These are phyloP conservation scores for Scutellaria minor DNA, from an alignment of 257 asterid species.

Conservation along the genomic window DNA sequence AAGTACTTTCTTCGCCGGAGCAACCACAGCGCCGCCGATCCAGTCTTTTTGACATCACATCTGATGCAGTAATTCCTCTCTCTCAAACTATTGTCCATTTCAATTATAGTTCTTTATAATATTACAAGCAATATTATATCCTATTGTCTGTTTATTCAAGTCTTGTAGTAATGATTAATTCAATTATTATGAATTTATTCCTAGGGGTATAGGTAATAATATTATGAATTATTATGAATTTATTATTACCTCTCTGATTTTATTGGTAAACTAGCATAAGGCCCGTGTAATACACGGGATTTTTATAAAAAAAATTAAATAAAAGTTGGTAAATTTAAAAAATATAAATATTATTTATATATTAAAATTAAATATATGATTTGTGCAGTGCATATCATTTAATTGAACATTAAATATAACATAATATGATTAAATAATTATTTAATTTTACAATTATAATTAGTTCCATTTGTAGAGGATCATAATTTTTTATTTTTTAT, in stretches of 20 bases:
- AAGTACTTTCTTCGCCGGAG: constrained; percentile 90
- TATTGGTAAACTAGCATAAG: neutral
- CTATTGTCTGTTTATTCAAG: neutral
- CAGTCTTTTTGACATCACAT: constrained; percentile 91
- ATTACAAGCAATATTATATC: neutral
- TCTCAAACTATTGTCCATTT: neutral
- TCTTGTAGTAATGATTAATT: constrained; percentile 1
- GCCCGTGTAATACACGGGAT: too few species aligned
- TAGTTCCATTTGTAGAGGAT: too few species aligned
- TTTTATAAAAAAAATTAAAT: too few species aligned
- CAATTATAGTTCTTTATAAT: neutral
- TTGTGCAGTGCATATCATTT: too few species aligned
- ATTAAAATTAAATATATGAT: too few species aligned
- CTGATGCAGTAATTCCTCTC: constrained; percentile 59
- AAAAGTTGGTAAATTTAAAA: too few species aligned
- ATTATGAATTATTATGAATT: too few species aligned
- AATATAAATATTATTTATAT: too few species aligned
- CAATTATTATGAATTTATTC: neutral
- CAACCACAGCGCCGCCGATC: constrained; percentile 89
- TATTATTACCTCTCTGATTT: constrained; percentile 7
- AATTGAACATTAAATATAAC: too few species aligned
- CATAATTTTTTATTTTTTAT: too few species aligned
- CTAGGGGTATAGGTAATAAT: neutral
- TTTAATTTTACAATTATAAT: too few species aligned
- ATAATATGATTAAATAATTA: too few species aligned